phyloP scores from a whole-genome alignment of 202 grass and related monocot species.

The Saccharum hybrid region DNA sequence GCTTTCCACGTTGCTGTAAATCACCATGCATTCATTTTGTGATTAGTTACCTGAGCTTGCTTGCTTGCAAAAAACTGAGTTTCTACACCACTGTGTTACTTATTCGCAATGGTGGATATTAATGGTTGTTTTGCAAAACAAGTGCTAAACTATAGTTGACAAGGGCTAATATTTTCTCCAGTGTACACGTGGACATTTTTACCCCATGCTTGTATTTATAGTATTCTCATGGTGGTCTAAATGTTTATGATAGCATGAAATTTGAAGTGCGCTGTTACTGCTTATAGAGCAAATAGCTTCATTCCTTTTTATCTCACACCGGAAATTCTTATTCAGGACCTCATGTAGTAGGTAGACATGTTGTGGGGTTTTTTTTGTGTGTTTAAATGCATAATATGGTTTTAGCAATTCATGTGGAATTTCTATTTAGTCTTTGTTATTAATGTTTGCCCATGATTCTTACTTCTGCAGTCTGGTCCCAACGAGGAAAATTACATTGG shows the following conservation, averaged over 20 bases:
- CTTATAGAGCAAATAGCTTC: constrained; percentile 3
- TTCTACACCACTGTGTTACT: background rate
- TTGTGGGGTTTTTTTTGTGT: background rate
- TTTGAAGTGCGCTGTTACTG: background rate
- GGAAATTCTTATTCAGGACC: background rate
- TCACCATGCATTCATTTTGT: background rate
- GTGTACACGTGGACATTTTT: background rate
- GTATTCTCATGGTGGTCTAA: background rate
- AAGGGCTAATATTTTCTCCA: background rate
- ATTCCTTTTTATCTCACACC: background rate
- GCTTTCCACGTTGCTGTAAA: background rate
- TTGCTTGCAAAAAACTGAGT: background rate
- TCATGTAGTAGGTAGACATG: background rate
- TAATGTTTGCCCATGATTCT: background rate
- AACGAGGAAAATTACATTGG: constrained; percentile 61
- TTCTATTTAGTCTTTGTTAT: background rate
- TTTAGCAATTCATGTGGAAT: background rate
- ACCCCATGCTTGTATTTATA: background rate
- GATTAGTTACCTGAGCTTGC: background rate
- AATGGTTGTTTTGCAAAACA: background rate
- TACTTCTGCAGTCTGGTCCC: constrained; percentile 50
- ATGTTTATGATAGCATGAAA: background rate
- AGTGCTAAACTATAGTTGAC: background rate
- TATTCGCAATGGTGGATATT: background rate
- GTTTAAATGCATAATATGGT: background rate